A percentile compares a stretch with the other conserved stretches of the same genome.
These are phyloP conservation scores for Amanita thiersii DNA, from an alignment of 768 basidiomycete species.

Conservation along the genomic window DNA sequence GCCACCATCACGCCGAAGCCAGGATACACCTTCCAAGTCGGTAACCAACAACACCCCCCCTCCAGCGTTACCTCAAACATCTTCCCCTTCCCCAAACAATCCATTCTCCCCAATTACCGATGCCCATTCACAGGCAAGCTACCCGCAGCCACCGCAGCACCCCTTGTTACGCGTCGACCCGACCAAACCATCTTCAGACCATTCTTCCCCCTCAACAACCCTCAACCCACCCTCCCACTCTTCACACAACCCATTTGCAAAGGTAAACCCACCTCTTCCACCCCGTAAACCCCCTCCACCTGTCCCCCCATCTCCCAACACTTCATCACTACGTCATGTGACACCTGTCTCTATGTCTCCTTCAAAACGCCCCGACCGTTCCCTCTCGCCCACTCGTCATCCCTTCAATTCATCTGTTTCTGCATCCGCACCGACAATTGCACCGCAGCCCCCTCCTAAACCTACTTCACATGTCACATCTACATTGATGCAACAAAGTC, in stretches of 20 bases:
- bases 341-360: slow-evolving; percentile 13
- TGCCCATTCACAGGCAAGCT: slow-evolving; percentile 12
- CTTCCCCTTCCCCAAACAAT: slow-evolving; percentile 14
- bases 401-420: neutral
- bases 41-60: slow-evolving; percentile 4
- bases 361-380: slow-evolving; percentile 6
- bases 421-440: slow-evolving; percentile 10
- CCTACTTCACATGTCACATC: slow-evolving; percentile 45
- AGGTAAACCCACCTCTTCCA: slow-evolving; percentile 37
- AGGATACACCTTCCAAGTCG: neutral
- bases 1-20: slow-evolving; percentile 3
- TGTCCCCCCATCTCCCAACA: slow-evolving; percentile 11
- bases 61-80: slow-evolving; percentile 12
- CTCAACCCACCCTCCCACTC: slow-evolving; percentile 15
- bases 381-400: neutral
- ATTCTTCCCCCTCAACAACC: too few relatives aligned
- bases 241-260: slow-evolving; percentile 32
- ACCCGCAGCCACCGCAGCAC: slow-evolving; percentile 15
- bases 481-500: slow-evolving; percentile 61
- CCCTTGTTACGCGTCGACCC: slow-evolving; percentile 7
- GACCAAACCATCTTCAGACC: neutral
- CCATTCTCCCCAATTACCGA: slow-evolving; percentile 20
- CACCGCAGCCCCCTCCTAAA: slow-evolving; percentile 23
- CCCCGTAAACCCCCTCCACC: slow-evolving; percentile 37
- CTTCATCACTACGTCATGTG: slow-evolving; percentile 2